Conservation (phyloP, 495 filamentous ascomycete species). For the Tuber calosporum region DNA sequence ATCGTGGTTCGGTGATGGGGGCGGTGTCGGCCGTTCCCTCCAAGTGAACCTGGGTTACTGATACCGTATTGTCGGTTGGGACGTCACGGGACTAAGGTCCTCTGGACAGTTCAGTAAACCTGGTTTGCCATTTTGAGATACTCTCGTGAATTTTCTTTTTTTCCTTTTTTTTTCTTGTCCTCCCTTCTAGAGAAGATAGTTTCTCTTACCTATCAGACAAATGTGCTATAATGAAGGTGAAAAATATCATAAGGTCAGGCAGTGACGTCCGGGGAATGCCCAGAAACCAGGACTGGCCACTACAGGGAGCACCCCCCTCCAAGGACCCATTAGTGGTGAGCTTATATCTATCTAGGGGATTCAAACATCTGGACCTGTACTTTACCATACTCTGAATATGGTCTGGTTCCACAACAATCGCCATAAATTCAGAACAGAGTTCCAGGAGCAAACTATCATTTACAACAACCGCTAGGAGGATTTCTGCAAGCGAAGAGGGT, state of each 20-base stretch:
- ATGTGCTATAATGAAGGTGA: not conserved
- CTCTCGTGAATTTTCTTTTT: not conserved
- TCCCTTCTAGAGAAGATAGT: too few species aligned
- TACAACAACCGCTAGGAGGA: not conserved
- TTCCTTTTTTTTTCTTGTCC: too few species aligned
- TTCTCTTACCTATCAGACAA: not conserved
- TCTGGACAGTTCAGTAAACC: too few species aligned
- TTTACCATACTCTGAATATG: not conserved
- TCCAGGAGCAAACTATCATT: not conserved
- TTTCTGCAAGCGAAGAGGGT: not conserved
- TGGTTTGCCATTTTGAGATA: too few species aligned
- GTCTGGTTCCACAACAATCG: not conserved
- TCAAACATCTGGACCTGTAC: not conserved
- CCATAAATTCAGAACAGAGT: not conserved
- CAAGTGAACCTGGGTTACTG: constrained; percentile 55
- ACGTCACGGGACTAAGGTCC: too few species aligned
- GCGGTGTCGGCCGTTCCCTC: constrained; percentile 49
- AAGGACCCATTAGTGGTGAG: not conserved
- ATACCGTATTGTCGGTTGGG: constrained; percentile 52
- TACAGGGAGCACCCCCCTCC: not conserved
- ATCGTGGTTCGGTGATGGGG: constrained; percentile 60
- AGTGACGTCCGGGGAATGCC: not conserved
- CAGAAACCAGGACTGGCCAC: not conserved
- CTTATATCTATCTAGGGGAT: not conserved
- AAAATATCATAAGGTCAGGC: not conserved